Base-by-base conservation (phyloP, 371 early-diverging fungal genomes). In the Dinochytrium kinnereticum region DNA sequence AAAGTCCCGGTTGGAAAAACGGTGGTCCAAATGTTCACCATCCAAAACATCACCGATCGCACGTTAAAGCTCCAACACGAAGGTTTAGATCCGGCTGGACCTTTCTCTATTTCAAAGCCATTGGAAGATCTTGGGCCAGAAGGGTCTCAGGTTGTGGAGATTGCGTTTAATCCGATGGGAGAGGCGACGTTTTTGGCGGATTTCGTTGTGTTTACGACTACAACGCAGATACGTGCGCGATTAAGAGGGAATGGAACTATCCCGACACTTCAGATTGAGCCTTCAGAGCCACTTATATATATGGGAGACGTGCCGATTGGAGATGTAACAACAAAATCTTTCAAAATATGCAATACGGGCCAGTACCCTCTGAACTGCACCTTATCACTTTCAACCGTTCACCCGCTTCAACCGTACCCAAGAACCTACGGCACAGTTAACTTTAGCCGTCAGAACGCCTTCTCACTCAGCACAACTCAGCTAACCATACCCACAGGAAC, bases 221-320 rank as follows among this genome's bases (percentile, higher is more conserved):
- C 50, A 30, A 57, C 69, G 19, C 50, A 59, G 17, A 51, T 76
- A 2, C 10, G 31, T 7, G 49, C 74, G 13, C 37, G 40, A 39
- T 53, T 81, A 24, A 13, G 37, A 36, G 82, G 82, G 17, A 44
- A 79, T 51, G 79, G 79, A 17, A 53, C 75, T 33, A 34, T 79
- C 19, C 78, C 82, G 7, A 53, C 28, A 3, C 33, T 79, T 36
- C 59, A 61, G n/a, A 51, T 81, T 24, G 77, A 79, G 13, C 77
- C 79, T 2, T 33, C 51, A 26, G 70, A 73, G 13, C 15, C 50
- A 15, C 26, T 1, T 1, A 30, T 57, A 17, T 69, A 0, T 44
- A 13, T 81, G 15, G 81, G 79, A 31, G 82, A 82, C 51, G 70
- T 80, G 0, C 65, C 67, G 19, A 50, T 82, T 13, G 82, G 82